Evolutionary conservation across 2,329 filamentous ascomycete species (phyloP).

Genomic region (Apiospora phragmitis): DNA sequence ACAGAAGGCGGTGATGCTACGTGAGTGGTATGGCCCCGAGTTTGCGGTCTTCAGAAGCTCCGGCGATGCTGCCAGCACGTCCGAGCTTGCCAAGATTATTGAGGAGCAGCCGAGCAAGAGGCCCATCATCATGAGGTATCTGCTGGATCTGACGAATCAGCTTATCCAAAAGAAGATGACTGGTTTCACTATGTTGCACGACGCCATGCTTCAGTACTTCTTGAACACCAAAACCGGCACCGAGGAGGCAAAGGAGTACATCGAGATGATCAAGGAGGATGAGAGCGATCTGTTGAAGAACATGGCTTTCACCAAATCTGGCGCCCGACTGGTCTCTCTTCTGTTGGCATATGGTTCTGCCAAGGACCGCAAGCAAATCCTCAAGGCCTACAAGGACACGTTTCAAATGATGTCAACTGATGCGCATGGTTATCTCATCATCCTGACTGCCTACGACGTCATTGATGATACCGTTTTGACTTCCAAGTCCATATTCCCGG

Average conservation of each 20-base stretch:
- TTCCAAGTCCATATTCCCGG: slow-evolving; percentile 81
- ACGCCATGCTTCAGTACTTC: slow-evolving; percentile 98
- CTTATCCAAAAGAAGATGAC: slow-evolving; percentile 96
- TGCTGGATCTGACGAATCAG: slow-evolving; percentile 85
- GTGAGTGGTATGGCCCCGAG: slow-evolving; percentile 96
- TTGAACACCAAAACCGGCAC: slow-evolving; percentile 74
- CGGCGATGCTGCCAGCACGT: slow-evolving; percentile 52
- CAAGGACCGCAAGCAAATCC: slow-evolving; percentile 88
- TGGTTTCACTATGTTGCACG: slow-evolving; percentile 96
- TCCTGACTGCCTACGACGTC: slow-evolving; percentile 85
- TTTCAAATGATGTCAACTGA: slow-evolving; percentile 85
- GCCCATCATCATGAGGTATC: slow-evolving; percentile 79
- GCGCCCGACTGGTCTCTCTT: slow-evolving; percentile 78
- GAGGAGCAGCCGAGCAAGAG: slow-evolving; percentile 81
- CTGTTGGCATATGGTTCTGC: slow-evolving; percentile 81
- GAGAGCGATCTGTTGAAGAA: slow-evolving; percentile 92
- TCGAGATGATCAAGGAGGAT: slow-evolving; percentile 89
- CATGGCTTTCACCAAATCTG: slow-evolving; percentile 90
- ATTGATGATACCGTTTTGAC: slow-evolving; percentile 92
- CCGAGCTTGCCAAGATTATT: slow-evolving; percentile 75
- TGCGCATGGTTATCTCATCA: slow-evolving; percentile 72
- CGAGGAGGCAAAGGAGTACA: slow-evolving; percentile 81
- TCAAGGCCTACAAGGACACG: slow-evolving; percentile 88
- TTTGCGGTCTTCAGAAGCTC: slow-evolving; percentile 75
- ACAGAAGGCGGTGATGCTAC: slow-evolving; percentile 81